Evolutionary conservation across 345 rosid species (phyloP).

Genomic region (Cardamine occulta): DNA sequence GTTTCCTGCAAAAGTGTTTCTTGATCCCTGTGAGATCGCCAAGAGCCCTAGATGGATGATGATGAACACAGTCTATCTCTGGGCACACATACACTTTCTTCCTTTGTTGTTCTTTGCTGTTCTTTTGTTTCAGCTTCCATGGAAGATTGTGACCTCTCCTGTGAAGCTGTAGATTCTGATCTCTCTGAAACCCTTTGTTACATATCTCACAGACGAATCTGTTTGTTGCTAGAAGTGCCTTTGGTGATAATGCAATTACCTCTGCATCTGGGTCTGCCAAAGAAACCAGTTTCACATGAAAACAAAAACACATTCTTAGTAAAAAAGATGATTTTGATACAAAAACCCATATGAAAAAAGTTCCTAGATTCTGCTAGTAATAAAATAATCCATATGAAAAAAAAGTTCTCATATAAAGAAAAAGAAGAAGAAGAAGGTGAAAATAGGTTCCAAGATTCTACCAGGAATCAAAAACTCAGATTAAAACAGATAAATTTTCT

Average conservation of each 20-base stretch:
- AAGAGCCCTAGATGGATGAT: constrained; percentile 51
- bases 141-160: constrained; percentile 96
- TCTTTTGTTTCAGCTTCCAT: constrained; percentile 90
- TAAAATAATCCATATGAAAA: constrained; percentile 4
- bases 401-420: background rate
- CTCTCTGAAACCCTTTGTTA: constrained; percentile 93
- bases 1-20: constrained; percentile 49
- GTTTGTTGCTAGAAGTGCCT: constrained; percentile 76
- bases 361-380: background rate
- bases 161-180: constrained; percentile 94
- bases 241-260: constrained; percentile 89
- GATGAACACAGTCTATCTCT: constrained; percentile 45
- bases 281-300: constrained; percentile 17
- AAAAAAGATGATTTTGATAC: constrained; percentile 12
- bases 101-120: constrained; percentile 53
- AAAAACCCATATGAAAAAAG: constrained; percentile 3
- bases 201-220: constrained; percentile 96
- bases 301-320: background rate
- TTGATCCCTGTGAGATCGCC: constrained; percentile 52
- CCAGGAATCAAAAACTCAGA: background rate
- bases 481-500: background rate
- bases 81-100: constrained; percentile 49
- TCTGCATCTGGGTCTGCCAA: constrained; percentile 88
- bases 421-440: background rate
- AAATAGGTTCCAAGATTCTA: background rate